Conservation (phyloP, 1,139 yeast genomes). For the Diutina ranongensis region DNA sequence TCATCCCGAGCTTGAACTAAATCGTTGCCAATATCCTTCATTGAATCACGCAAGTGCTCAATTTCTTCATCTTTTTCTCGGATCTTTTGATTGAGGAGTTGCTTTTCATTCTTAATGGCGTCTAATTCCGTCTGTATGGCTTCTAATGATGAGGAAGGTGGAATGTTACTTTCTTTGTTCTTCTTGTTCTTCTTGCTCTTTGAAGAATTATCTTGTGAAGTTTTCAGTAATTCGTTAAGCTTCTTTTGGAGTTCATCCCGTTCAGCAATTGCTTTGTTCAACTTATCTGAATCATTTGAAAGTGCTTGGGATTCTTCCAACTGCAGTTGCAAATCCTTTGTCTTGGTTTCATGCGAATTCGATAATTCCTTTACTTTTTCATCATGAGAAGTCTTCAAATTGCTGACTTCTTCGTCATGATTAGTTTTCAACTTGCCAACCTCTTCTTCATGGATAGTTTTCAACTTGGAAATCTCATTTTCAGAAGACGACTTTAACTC, state of each 20-base stretch:
- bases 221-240: background rate
- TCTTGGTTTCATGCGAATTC: slow-evolving; percentile 1
- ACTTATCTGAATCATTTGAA: background rate
- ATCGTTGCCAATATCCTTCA: slow-evolving; percentile 65
- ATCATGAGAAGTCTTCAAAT: background rate
- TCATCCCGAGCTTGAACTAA: slow-evolving; percentile 45
- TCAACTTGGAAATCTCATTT: slow-evolving; percentile 6
- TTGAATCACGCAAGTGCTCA: slow-evolving; percentile 56
- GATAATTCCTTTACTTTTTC: background rate
- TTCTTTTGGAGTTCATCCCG: slow-evolving; percentile 7
- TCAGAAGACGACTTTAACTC: slow-evolving; percentile 4
- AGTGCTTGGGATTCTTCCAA: background rate
- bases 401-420: background rate
- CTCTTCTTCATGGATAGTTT: slow-evolving; percentile 1
- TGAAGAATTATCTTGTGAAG: slow-evolving; percentile 5
- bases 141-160: too few species aligned
- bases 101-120: background rate
- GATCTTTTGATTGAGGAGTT: slow-evolving; percentile 6
- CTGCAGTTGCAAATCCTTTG: background rate
- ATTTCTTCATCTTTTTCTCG: slow-evolving; percentile 36
- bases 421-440: background rate
- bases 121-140: background rate
- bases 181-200: slow-evolving; percentile 8
- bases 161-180: slow-evolving; percentile 6
- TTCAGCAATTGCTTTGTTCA: background rate